phyloP scores from a whole-genome alignment of 805 yeast species.

The Candida pseudoglaebosa region DNA sequence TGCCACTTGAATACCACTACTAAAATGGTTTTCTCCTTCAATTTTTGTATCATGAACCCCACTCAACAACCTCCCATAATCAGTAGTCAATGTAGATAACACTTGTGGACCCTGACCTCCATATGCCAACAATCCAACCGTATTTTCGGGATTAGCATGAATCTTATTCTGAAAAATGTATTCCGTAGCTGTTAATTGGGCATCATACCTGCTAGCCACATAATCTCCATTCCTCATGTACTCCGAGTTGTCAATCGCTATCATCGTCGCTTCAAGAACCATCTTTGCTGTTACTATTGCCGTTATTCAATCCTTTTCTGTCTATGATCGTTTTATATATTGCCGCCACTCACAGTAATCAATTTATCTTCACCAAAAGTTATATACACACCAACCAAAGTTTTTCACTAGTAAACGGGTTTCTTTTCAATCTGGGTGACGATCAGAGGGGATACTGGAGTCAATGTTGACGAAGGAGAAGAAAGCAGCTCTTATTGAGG shows the following conservation, averaged over 20 bases:
- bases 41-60: slow-evolving; percentile 81
- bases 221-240: slow-evolving; percentile 95
- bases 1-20: slow-evolving; percentile 90
- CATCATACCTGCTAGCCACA: slow-evolving; percentile 81
- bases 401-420: background rate
- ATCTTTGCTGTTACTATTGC: slow-evolving; percentile 34
- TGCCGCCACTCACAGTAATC: slow-evolving; percentile 9
- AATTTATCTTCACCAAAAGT: background rate
- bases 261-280: slow-evolving; percentile 96
- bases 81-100: slow-evolving; percentile 81
- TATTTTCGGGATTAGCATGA: slow-evolving; percentile 86
- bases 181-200: slow-evolving; percentile 88
- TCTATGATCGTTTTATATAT: background rate
- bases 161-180: slow-evolving; percentile 81
- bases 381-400: background rate
- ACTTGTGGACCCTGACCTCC: slow-evolving; percentile 85
- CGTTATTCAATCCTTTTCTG: no score
- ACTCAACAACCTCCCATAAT: slow-evolving; percentile 77
- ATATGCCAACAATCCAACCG: slow-evolving; percentile 86
- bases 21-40: slow-evolving; percentile 61
- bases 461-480: slow-evolving; percentile 5
- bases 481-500: slow-evolving; percentile 1
- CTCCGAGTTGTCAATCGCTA: slow-evolving; percentile 93
- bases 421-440: background rate
- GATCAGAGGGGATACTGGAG: no score